Evolutionary conservation across 2,329 filamentous ascomycete species (phyloP), one percentile per base, ranked within the genome.

Genomic region (Apiospora marii): DNA sequence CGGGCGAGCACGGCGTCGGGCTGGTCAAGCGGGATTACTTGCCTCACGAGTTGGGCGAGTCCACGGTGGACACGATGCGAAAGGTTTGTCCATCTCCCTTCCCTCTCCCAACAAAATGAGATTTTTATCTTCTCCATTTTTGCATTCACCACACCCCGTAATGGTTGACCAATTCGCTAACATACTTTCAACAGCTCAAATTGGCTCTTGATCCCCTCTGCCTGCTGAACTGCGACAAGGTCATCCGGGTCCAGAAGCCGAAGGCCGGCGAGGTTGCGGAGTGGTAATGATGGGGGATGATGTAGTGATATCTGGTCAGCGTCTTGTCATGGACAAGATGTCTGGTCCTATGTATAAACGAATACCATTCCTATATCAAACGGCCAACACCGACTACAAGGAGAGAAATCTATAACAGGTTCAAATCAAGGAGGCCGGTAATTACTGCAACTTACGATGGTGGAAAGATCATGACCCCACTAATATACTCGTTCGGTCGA

Each of bases 11-110:
- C 81, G 94, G 94, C 58, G 92, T 96, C 70, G 94, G 94, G 8
- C 84, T 97, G 68, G 92, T 96, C 72, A 97, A 97, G 88, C 87
- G 94, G 76, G 94, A 96, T 80, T 96, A 96, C 79, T 86, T 97
- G 61, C 87, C 90, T 13, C 92, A 95, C 79, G 94, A 97, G 83
- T 85, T 96, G 53, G 93, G 94, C 16, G 86, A 90, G 80, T 86
- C 83, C 16, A 94, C 93, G 0, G 93, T 97, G 12, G 93, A 95
- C 83, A 87, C 92, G 30, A 97, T 97, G 94, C 89, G 94, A 82
- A 93, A 92, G 87, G 91, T 93, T 82, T 77, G 86, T 82, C 53
- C 37, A 49, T 30, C 34, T 53, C 27, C 48, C 27, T 10, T 24
- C 13, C 24, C 53, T 16, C 6, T 22, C 27, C 24, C 3, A 2